These are phyloP conservation scores for Gyrodon lividus DNA, from an alignment of 768 basidiomycete genomes.

Conservation along the genomic window DNA sequence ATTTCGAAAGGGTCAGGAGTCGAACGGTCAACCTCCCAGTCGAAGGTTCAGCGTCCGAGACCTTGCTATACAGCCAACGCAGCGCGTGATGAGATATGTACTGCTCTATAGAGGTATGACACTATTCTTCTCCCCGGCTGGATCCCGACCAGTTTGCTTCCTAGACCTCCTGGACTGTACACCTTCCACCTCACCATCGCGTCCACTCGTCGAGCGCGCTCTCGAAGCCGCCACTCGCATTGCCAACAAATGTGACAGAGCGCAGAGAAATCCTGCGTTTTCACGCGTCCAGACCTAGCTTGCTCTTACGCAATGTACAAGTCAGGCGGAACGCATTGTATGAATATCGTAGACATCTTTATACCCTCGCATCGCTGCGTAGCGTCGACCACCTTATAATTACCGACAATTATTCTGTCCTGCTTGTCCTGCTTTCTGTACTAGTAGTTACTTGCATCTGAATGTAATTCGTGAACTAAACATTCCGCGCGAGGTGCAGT, in stretches of 20 bases:
- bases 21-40: conserved; percentile 6
- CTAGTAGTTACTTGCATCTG: not conserved
- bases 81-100: conserved; percentile 63
- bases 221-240: conserved; percentile 57
- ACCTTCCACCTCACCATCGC: conserved; percentile 47
- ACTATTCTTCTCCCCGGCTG: conserved; percentile 1
- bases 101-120: conserved; percentile 54
- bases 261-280: conserved; percentile 55
- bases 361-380: not conserved
- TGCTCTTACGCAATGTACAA: too few relatives aligned
- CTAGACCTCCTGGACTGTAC: conserved; percentile 53
- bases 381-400: not conserved
- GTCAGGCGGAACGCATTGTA: not conserved
- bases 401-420: not conserved
- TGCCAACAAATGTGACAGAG: conserved; percentile 58
- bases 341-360: not conserved
- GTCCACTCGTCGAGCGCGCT: conserved; percentile 55
- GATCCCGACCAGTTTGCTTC: conserved; percentile 4
- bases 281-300: conserved; percentile 18
- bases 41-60: conserved; percentile 45
- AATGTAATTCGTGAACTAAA: too few relatives aligned
- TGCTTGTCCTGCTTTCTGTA: not conserved
- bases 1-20: not conserved
- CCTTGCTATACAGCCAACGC: conserved; percentile 61
- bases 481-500: too few relatives aligned